A percentile compares a stretch with the other conserved stretches of the same genome.
These are phyloP conservation scores for Vanrija sp. DNA, from an alignment of 1,284 basidiomycete genomes.

Conservation along the genomic window DNA sequence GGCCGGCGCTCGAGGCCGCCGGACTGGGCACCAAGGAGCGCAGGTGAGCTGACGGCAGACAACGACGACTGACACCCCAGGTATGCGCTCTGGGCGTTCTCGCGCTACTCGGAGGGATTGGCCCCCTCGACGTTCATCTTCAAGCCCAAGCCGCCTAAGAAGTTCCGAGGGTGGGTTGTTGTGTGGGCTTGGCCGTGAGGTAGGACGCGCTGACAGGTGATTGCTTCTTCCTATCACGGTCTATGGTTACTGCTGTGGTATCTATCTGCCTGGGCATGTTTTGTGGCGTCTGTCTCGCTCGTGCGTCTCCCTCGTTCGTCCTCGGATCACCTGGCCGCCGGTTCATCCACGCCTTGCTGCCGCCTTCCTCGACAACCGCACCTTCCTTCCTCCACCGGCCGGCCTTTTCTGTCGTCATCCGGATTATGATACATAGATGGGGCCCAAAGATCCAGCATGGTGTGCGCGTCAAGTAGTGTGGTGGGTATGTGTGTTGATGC, in stretches of 20 bases:
- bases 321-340: too few species aligned
- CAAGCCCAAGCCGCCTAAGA: constrained; percentile 36
- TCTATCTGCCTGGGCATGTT: too few species aligned
- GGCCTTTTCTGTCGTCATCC: not conserved
- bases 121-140: constrained; percentile 28
- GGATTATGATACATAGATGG: constrained; percentile 12
- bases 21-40: constrained; percentile 38
- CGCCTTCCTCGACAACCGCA: not conserved
- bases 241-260: not conserved
- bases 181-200: too few species aligned
- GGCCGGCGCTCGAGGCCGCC: constrained; percentile 27
- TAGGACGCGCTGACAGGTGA: not conserved
- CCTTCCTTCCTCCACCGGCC: not conserved
- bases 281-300: too few species aligned
- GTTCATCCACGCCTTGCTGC: too few species aligned
- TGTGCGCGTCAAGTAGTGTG: constrained; percentile 2
- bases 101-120: constrained; percentile 37
- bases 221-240: not conserved
- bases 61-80: not conserved
- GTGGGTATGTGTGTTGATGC: not conserved
- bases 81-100: constrained; percentile 36
- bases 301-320: too few species aligned
- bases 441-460: constrained; percentile 19
- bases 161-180: constrained; percentile 40
- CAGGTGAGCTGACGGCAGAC: constrained; percentile 25